phyloP scores from a whole-genome alignment of 2,329 filamentous ascomycete species.

The Curvularia eragrostidis region DNA sequence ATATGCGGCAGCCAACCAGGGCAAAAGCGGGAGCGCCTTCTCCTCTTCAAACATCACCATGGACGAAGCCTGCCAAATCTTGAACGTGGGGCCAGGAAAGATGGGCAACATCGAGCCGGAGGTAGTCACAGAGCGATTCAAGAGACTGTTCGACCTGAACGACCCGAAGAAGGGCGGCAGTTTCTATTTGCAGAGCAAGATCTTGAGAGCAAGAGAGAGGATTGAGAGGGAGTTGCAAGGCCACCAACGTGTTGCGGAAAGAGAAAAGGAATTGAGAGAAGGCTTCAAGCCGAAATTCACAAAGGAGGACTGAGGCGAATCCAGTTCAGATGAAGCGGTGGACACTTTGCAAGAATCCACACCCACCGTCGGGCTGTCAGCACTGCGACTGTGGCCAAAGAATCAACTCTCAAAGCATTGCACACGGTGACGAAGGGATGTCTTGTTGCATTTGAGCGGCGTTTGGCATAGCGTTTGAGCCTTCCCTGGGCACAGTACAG shows the following conservation, averaged over 20 bases:
- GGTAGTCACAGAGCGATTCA: conserved; percentile 84
- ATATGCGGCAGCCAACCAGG: conserved; percentile 75
- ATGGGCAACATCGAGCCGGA: conserved; percentile 79
- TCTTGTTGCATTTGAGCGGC: conserved; percentile 30
- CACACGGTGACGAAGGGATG: conserved; percentile 1
- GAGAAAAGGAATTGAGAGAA: conserved; percentile 79
- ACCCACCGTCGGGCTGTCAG: not conserved
- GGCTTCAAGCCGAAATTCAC: conserved; percentile 97
- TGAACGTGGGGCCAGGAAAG: conserved; percentile 90
- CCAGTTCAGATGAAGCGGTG: not conserved
- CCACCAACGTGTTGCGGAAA: conserved; percentile 71
- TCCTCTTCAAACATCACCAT: conserved; percentile 80
- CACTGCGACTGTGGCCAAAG: not conserved
- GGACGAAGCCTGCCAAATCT: conserved; percentile 95
- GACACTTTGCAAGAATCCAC: not conserved
- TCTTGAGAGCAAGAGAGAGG: conserved; percentile 86
- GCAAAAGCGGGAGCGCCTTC: conserved; percentile 59
- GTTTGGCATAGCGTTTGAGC: conserved; percentile 34
- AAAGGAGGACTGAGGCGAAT: conserved; percentile 65
- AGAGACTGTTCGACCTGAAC: conserved; percentile 92
- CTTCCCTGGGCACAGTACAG: conserved; percentile 13
- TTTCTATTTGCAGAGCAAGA: conserved; percentile 98
- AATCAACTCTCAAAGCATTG: not conserved
- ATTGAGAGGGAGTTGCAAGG: conserved; percentile 86
- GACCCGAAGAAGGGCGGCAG: conserved; percentile 95